phyloP scores from a whole-genome alignment of 352 stramenopile genomes.

The Pythium insidiosum region DNA sequence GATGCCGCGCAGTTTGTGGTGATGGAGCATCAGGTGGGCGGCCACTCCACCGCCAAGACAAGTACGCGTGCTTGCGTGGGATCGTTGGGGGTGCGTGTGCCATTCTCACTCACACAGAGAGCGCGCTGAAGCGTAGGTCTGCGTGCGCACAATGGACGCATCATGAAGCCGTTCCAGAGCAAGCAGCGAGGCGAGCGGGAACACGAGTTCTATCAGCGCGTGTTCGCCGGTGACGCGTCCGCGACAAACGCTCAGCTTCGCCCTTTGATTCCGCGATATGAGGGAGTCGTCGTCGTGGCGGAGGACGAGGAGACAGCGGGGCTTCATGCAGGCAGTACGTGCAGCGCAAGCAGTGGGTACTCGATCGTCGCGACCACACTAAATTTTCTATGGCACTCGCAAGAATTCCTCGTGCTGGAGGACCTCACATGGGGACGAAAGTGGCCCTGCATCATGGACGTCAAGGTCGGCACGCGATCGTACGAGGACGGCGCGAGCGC shows the following conservation, averaged over 20 bases:
- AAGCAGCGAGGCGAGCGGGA: conserved; percentile 69
- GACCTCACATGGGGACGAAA: conserved; percentile 81
- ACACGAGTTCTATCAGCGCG: conserved; percentile 64
- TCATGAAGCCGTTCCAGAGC: conserved; percentile 85
- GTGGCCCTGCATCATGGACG: conserved; percentile 92
- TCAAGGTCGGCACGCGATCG: conserved; percentile 95
- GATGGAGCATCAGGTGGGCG: conserved; percentile 76
- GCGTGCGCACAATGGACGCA: conserved; percentile 47
- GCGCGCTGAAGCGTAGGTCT: conserved; percentile 28
- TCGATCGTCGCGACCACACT: no score
- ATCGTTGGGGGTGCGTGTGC: not conserved
- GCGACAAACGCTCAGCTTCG: conserved; percentile 21
- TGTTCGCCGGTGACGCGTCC: conserved; percentile 23
- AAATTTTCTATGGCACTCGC: no score
- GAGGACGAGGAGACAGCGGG: conserved; percentile 11
- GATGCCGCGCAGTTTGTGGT: conserved; percentile 20
- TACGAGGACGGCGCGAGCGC: conserved; percentile 85
- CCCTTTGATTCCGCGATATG: conserved; percentile 51
- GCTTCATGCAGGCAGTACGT: conserved; percentile 28
- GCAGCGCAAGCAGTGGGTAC: not conserved
- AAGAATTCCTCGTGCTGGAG: conserved; percentile 87
- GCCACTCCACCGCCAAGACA: conserved; percentile 60
- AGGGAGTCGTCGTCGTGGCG: conserved; percentile 35
- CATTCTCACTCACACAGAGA: no score
- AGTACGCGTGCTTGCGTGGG: conserved; percentile 21